Evolutionary conservation across 257 asterid genomes (phyloP).

Genomic region (Dorcoceras hygrometricum): DNA sequence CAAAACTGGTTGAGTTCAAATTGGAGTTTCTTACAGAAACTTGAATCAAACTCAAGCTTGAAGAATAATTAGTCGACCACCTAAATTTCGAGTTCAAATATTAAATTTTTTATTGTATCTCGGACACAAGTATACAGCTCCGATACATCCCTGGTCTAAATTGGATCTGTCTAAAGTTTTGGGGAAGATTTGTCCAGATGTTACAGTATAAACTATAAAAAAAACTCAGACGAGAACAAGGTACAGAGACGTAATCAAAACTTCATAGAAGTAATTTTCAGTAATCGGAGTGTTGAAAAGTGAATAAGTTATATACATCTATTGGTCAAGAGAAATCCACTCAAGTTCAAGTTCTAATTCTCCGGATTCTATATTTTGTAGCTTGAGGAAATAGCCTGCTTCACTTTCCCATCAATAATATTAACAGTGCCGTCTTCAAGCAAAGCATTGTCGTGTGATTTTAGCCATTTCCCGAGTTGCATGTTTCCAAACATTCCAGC

Average conservation of each 20-base stretch:
- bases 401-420: conserved; percentile 85
- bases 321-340: conserved; percentile 94
- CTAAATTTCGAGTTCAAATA: too few relatives aligned
- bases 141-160: neutral
- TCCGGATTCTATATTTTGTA: conserved; percentile 94
- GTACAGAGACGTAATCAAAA: neutral
- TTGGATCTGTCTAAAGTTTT: neutral
- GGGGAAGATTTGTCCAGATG: neutral
- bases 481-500: conserved; percentile 69
- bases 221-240: neutral
- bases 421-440: conserved; percentile 82
- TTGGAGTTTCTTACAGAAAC: too few relatives aligned
- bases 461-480: conserved; percentile 98
- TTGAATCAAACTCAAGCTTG: neutral
- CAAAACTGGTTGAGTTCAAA: too few relatives aligned
- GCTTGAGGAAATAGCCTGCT: conserved; percentile 70
- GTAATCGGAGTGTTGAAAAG: neutral
- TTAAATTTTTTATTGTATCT: too few relatives aligned
- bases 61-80: too few relatives aligned
- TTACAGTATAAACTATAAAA: neutral
- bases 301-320: conserved; percentile 8
- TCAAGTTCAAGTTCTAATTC: conserved; percentile 78
- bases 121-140: neutral
- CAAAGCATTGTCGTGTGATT: conserved; percentile 75
- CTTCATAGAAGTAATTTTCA: too few relatives aligned